Base-by-base conservation (phyloP, 371 early-diverging fungal species). In the Mortierella sp. region DNA sequence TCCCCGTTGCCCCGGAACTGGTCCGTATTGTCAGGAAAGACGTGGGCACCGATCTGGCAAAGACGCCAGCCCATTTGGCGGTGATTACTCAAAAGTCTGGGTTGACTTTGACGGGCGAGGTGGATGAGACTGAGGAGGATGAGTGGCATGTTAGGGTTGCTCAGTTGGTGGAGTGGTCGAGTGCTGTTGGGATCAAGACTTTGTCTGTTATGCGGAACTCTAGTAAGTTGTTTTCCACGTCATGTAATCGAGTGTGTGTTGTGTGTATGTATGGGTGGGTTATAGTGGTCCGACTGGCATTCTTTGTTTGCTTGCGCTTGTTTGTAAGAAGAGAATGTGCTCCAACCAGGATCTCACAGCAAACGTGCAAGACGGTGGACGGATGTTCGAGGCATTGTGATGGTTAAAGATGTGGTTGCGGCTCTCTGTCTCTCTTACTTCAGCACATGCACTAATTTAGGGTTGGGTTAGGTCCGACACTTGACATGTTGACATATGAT, bases 131-230 rank as follows among this genome's bases (percentile, higher is more conserved):
- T 3, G 80, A 78, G 34, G 86, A 86, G 13, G 82, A 86, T 9
- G 76, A 73, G 13, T 86, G 86, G 86, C 78, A 80, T 68, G 47
- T 38, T 0, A 75, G 44, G 31, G 86, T 86, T 0, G 77, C 80
- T 4, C 60, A 77, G 38, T 68, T 86, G 70, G 82, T 70, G 0
- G 82, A 86, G 48, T 86, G 86, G 86, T 74, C 82, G 1, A 75
- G 77, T 8, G 82, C 86, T 0, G 72, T 63, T n/a, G 86, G 80
- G 24, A 78, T 86, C 80, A 71, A 75, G 80, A 80, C 80, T 28
- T 57, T 86, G 34, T 86, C 86, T 14, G 54, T 86, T 28, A 82
- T 86, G 86, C 74, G 86, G 24, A 78, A 78, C 26, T 74, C 80
- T 60, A 52, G 86, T 82, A 85, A 79, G 86, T 74, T 38, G 4